Percentiles rank a stretch among this genome's conserved stretches.
These are phyloP conservation scores for Alnus glutinosa DNA, from an alignment of 306 rosid genomes.

Conservation along the genomic window DNA sequence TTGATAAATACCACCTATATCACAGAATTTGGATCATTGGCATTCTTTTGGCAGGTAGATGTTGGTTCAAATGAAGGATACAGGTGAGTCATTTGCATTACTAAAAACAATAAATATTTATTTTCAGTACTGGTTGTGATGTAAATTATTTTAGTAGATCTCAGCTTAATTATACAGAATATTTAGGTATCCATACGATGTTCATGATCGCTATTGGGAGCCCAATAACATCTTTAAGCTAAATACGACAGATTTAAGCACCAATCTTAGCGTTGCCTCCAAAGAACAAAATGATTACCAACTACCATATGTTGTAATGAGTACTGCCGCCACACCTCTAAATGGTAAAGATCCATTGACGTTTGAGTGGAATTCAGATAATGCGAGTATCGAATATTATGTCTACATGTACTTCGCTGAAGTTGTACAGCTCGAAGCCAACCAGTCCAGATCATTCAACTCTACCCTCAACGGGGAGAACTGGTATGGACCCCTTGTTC, in stretches of 20 bases:
- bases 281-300: background rate
- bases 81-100: constrained; percentile 19
- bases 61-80: constrained; percentile 20
- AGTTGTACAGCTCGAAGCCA: constrained; percentile 13
- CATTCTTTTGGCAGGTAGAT: background rate
- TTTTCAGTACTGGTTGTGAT: background rate
- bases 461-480: background rate
- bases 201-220: constrained; percentile 38
- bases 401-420: constrained; percentile 38
- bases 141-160: too few species aligned
- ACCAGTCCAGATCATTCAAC: constrained; percentile 38
- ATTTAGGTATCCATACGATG: constrained; percentile 40
- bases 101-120: too few species aligned
- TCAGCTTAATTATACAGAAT: too few species aligned
- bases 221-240: background rate
- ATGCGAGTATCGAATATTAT: background rate
- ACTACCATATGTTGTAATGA: constrained; percentile 34
- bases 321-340: constrained; percentile 34
- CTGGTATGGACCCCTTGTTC: constrained; percentile 17
- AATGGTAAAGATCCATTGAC: constrained; percentile 13
- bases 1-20: constrained; percentile 27
- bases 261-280: background rate
- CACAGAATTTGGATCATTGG: constrained; percentile 21
- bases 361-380: constrained; percentile 5
- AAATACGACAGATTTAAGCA: constrained; percentile 11